Percentiles rank a stretch among this genome's conserved stretches.
Evolutionary conservation across 2,329 filamentous ascomycete genomes (phyloP).

Genomic region (Colletotrichum neosansevieriae): DNA sequence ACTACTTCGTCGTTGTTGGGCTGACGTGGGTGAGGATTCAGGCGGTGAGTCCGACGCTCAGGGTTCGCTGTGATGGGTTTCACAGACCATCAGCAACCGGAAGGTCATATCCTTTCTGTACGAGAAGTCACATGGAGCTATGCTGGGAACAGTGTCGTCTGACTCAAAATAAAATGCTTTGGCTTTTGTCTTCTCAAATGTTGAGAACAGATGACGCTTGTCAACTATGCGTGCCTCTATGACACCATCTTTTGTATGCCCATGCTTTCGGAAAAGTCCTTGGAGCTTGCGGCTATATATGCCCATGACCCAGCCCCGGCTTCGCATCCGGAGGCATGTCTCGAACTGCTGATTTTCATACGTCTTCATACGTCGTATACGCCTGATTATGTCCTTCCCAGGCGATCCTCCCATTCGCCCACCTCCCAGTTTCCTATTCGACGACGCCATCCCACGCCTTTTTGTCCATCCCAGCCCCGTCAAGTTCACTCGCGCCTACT

Average conservation of each 20-base stretch:
- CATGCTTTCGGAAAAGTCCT: neutral
- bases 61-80: too few species aligned
- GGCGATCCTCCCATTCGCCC: constrained; percentile 1
- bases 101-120: too few species aligned
- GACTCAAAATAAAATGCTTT: constrained; percentile 26
- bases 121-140: too few species aligned
- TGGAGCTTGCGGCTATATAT: neutral
- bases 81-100: too few species aligned
- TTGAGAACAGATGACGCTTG: neutral
- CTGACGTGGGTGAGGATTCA: too few species aligned
- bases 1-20: too few species aligned
- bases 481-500: neutral
- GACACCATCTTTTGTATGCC: neutral
- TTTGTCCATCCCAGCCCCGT: neutral
- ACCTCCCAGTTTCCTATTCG: neutral
- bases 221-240: constrained; percentile 2
- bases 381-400: constrained; percentile 16
- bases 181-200: constrained; percentile 18
- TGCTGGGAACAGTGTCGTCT: neutral
- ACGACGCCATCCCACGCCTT: constrained; percentile 19
- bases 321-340: constrained; percentile 4
- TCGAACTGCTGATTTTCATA: constrained; percentile 18
- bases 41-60: too few species aligned
- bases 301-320: neutral
- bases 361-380: constrained; percentile 19